Base-by-base conservation (phyloP, 1,139 yeast species). In the Nakaseomyces delphensis region DNA sequence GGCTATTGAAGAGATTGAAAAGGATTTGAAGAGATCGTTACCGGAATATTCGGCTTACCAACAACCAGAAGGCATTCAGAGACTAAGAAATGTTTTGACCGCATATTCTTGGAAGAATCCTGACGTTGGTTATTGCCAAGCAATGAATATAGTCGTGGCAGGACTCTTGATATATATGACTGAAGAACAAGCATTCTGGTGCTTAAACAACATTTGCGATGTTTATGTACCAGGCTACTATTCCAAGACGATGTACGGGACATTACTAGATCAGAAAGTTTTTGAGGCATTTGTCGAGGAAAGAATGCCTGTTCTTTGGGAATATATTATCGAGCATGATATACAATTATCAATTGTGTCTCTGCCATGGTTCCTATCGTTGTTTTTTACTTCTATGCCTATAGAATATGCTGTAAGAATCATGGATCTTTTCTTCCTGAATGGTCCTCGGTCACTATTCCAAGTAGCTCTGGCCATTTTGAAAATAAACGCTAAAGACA, bases 101-200 rank as follows among this genome's bases (percentile, higher is more conserved):
- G 96, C 96, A 0, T 93, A 87, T 57, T 85, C 96, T 0, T 91
- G 97, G 97, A 85, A 84, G 54, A 87, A 89, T 58, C 96, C 96
- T 0, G 96, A 91, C 42, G 86, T 93, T 18, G 99, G 99, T 0
- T 93, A 93, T 63, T 93, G 99, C 61, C 98, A 93, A 61, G 98
- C 98, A 1, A 93, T 93, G 99, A 93, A 93, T 60, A 93, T 93
- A 45, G 96, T 93, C 6, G 85, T 82, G 1, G 99, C 99, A 0
- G 96, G 96, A 0, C 66, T 93, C 43, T 69, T 93, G 47, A 91
- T 93, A 43, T 89, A 83, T 62, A 89, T 87, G 83, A 83, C 94
- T 7, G 98, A 93, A 62, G 98, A 91, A 51, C 98, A 93, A 63
- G 97, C 96, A 0, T 93, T 87, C 59, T 93, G 97, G 97, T 76